Conservation (phyloP, 2,329 filamentous ascomycete genomes). For the Cucurbitaria berberidis region DNA sequence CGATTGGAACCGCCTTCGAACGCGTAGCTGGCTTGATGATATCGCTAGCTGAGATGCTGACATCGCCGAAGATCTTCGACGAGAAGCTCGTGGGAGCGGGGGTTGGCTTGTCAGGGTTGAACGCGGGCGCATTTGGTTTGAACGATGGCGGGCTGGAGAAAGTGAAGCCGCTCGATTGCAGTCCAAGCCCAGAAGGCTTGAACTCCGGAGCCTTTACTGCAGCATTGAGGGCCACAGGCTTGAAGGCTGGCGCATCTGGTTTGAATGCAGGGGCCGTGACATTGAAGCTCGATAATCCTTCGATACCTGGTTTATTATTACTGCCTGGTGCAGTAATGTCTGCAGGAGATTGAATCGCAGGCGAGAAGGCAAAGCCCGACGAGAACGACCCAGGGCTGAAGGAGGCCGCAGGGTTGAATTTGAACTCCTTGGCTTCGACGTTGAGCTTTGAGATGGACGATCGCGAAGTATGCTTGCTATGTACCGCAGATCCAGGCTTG, state of each 20-base stretch:
- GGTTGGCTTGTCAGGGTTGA: constrained; percentile 55
- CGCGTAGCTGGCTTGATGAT: constrained; percentile 70
- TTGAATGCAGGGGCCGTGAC: constrained; percentile 74
- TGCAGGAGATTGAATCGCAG: constrained; percentile 51
- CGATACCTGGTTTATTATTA: constrained; percentile 46
- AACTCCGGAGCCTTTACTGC: constrained; percentile 15
- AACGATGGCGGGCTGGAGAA: constrained; percentile 33
- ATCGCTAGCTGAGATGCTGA: constrained; percentile 65
- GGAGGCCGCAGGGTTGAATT: constrained; percentile 67
- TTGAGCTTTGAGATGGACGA: constrained; percentile 80
- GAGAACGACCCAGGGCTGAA: constrained; percentile 57
- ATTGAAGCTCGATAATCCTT: constrained; percentile 63
- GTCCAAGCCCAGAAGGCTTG: constrained; percentile 20
- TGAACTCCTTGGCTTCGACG: constrained; percentile 86
- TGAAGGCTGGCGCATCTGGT: constrained; percentile 79
- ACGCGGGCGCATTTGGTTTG: constrained; percentile 74
- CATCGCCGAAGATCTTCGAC: constrained; percentile 45
- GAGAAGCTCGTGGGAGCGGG: constrained; percentile 37
- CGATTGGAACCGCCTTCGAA: constrained; percentile 83
- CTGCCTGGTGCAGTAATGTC: constrained; percentile 55
- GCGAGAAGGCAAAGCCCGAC: constrained; percentile 51
- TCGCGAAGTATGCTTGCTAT: constrained; percentile 69
- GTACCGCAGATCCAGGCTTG: constrained; percentile 40
- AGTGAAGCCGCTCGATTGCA: constrained; percentile 28
- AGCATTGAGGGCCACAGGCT: constrained; percentile 57